Conservation (phyloP, 202 grass and related monocot genomes). For the Panicum virgatum region DNA sequence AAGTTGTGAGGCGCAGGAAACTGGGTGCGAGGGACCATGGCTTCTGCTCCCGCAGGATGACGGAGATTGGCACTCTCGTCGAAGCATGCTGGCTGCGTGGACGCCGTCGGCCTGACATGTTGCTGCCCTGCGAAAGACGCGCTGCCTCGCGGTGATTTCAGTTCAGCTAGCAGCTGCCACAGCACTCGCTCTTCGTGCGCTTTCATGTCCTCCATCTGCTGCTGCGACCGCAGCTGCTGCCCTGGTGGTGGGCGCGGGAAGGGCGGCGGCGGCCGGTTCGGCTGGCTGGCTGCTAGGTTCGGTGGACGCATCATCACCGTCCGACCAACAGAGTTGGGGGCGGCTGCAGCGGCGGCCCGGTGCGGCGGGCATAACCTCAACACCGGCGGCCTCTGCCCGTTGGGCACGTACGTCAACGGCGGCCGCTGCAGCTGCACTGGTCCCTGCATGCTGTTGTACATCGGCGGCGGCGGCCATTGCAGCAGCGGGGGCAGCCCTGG, state of each 20-base stretch:
- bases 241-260: neutral
- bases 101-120: neutral
- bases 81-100: neutral
- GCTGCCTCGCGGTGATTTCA: neutral
- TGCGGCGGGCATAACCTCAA: neutral
- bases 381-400: neutral
- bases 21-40: neutral
- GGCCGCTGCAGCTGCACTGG: neutral
- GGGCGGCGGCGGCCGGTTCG: neutral
- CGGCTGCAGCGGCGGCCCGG: neutral
- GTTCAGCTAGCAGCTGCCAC: neutral
- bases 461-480: neutral
- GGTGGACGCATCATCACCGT: neutral
- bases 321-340: neutral
- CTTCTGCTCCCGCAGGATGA: neutral
- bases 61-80: no score
- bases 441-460: neutral
- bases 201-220: neutral
- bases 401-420: neutral
- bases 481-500: neutral
- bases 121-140: constrained; percentile 4
- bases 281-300: neutral
- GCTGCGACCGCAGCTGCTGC: no score
- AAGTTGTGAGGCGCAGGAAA: neutral
- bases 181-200: neutral